Conservation (phyloP, 805 yeast genomes). For the Schizosaccharomyces osmophilus region DNA sequence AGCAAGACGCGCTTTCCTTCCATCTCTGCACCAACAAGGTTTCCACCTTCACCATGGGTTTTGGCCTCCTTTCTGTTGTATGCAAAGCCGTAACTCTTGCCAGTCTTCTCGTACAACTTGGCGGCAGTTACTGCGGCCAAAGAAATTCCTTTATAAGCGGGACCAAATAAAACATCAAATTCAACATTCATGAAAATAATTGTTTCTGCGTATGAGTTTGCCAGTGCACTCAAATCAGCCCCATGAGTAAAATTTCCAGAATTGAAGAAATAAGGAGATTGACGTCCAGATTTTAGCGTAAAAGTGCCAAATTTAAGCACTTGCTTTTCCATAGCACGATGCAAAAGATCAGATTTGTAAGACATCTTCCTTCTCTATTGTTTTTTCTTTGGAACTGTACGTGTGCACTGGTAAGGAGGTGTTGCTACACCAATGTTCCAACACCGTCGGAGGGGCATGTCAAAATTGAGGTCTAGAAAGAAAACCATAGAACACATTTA, state of each 20-base stretch:
- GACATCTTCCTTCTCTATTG: neutral
- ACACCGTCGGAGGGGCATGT: no score
- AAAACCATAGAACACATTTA: no score
- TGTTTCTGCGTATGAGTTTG: slow-evolving; percentile 70
- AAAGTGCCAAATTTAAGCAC: slow-evolving; percentile 75
- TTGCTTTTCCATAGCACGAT: slow-evolving; percentile 54
- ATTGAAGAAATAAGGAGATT: slow-evolving; percentile 90
- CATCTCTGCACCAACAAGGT: slow-evolving; percentile 64
- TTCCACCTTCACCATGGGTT: slow-evolving; percentile 97
- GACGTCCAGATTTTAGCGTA: slow-evolving; percentile 34
- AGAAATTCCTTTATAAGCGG: slow-evolving; percentile 95
- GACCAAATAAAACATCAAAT: slow-evolving; percentile 83
- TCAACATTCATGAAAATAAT: slow-evolving; percentile 53
- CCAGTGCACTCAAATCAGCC: slow-evolving; percentile 49
- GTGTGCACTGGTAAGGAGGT: no score
- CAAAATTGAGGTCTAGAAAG: no score
- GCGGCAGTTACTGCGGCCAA: slow-evolving; percentile 81
- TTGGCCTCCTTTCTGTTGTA: slow-evolving; percentile 85
- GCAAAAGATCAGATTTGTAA: slow-evolving; percentile 25
- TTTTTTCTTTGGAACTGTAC: neutral
- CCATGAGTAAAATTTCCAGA: slow-evolving; percentile 77
- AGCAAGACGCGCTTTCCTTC: slow-evolving; percentile 52
- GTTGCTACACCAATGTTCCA: no score
- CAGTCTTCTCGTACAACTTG: slow-evolving; percentile 68
- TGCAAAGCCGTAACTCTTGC: slow-evolving; percentile 59